Percentiles rank a stretch among this genome's conserved stretches.
These are phyloP conservation scores for Paecilomyces sp. DNA, from an alignment of 2,329 filamentous ascomycete species.

Conservation along the genomic window DNA sequence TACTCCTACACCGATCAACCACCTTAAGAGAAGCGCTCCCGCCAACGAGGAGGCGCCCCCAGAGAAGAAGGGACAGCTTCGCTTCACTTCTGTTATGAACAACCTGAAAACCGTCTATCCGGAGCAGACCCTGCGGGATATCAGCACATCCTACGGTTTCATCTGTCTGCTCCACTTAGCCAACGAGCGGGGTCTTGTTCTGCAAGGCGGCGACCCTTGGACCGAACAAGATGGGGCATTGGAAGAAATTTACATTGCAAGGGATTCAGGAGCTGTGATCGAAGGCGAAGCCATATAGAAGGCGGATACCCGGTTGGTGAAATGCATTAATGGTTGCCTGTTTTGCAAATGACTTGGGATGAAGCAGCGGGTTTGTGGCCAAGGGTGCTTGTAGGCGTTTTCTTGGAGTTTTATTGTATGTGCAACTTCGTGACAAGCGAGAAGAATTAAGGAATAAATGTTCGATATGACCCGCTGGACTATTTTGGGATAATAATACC, in stretches of 20 bases:
- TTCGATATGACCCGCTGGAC: background rate
- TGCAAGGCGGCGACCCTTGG: slow-evolving; percentile 53
- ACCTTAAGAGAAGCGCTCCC: slow-evolving; percentile 22
- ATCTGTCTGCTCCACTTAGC: slow-evolving; percentile 87
- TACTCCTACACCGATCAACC: slow-evolving; percentile 22
- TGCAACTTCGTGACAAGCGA: background rate
- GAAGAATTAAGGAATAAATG: background rate
- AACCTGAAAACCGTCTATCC: slow-evolving; percentile 79
- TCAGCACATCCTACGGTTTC: slow-evolving; percentile 82
- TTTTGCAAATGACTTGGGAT: background rate
- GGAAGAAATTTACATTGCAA: slow-evolving; percentile 39
- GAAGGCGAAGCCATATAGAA: slow-evolving; percentile 20
- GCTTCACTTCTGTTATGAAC: slow-evolving; percentile 90
- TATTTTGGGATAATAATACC: background rate
- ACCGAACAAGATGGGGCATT: slow-evolving; percentile 22
- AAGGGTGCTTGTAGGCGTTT: background rate
- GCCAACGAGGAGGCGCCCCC: slow-evolving; percentile 23
- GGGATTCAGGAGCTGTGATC: slow-evolving; percentile 32
- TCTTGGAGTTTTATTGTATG: background rate
- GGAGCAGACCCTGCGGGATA: slow-evolving; percentile 79
- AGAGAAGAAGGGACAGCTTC: slow-evolving; percentile 52
- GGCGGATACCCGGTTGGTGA: background rate
- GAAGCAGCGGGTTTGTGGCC: background rate
- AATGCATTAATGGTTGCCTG: background rate
- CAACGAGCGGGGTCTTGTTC: slow-evolving; percentile 82